Base-by-base conservation (phyloP, 2,329 filamentous ascomycete genomes). In the Aspergillus intermedius region DNA sequence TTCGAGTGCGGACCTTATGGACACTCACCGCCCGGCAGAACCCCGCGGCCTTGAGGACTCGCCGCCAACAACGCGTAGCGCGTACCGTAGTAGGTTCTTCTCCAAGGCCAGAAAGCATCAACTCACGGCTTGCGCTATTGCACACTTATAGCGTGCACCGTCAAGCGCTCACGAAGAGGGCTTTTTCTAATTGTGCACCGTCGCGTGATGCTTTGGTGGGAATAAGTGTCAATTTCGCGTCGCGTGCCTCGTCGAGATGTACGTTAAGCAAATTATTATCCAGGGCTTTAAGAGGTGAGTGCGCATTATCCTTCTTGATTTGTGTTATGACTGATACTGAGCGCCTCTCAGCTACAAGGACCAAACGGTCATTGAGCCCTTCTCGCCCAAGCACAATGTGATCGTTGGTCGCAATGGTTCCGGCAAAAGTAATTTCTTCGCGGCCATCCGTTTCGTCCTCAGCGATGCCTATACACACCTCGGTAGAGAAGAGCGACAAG, bases 201-300 rank as follows among this genome's bases (percentile, higher is more conserved):
- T 49, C 54, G 57, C 63, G 63, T 60, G 61, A 65, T 65, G 64
- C 56, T 58, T 48, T 47, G 52, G 58, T 52, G 53, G 50, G 54
- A 58, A 32, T 52, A 52, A 53, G 46, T 60, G 50, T 30, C 48
- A 58, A 56, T 49, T 47, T 59, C 60, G 59, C 58, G 58, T 63
- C 60, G 54, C 59, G 57, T 62, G 54, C 51, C 42, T 56, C 51
- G 53, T 56, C 69, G 78, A 68, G 60, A 95, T 96, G 91, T 93
- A 94, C 77, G 96, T 98, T 80, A 98, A 98, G 73, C 93, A 98
- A 77, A 96, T 97, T 71, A 97, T 96, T 71, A 97, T 98, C 68
- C 93, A 98, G 72, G 93, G 93, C 83, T 98, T 98, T 76, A 98
- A 98, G 76, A 96, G 90, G 90, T 94, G 71, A 59, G 72, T 65